Conservation (phyloP, 768 basidiomycete species). For the Arthromyces matolae region DNA sequence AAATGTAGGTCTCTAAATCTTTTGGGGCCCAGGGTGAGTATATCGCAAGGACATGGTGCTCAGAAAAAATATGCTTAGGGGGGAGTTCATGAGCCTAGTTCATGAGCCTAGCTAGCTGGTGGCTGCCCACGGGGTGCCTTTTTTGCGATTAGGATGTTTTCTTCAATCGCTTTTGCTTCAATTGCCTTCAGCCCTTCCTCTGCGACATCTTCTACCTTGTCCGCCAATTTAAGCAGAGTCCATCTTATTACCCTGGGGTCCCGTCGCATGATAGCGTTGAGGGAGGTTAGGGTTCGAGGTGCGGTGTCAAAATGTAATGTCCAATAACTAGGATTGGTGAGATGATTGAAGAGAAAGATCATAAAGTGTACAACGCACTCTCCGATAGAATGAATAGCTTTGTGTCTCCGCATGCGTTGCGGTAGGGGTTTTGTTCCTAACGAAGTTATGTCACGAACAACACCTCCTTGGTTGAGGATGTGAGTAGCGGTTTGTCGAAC, state of each 20-base stretch:
- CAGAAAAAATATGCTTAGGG: too few relatives aligned
- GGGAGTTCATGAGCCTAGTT: too few relatives aligned
- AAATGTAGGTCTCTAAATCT: too few relatives aligned
- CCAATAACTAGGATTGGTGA: conserved; percentile 64
- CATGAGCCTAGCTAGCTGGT: too few relatives aligned
- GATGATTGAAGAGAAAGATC: not conserved
- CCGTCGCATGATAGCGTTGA: conserved; percentile 65
- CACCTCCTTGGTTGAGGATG: conserved; percentile 72
- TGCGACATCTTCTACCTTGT: conserved; percentile 68
- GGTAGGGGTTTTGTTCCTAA: conserved; percentile 74
- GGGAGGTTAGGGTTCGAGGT: conserved; percentile 58
- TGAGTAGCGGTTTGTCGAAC: conserved; percentile 69
- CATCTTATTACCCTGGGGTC: conserved; percentile 84
- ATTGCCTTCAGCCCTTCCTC: conserved; percentile 34
- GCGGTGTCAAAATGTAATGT: conserved; percentile 87
- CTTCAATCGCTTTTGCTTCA: too few relatives aligned
- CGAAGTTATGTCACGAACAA: conserved; percentile 75
- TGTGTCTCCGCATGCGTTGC: conserved; percentile 66
- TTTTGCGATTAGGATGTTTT: too few relatives aligned
- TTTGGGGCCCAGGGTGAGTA: too few relatives aligned
- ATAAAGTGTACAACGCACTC: conserved; percentile 60
- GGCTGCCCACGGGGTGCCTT: too few relatives aligned
- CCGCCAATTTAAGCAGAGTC: conserved; percentile 76
- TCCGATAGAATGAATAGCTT: conserved; percentile 53
- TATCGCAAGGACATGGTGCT: too few relatives aligned